Evolutionary conservation across 768 basidiomycete genomes (phyloP), one percentile per base, ranked within the genome.

Genomic region (Fistulinella prunicolor): DNA sequence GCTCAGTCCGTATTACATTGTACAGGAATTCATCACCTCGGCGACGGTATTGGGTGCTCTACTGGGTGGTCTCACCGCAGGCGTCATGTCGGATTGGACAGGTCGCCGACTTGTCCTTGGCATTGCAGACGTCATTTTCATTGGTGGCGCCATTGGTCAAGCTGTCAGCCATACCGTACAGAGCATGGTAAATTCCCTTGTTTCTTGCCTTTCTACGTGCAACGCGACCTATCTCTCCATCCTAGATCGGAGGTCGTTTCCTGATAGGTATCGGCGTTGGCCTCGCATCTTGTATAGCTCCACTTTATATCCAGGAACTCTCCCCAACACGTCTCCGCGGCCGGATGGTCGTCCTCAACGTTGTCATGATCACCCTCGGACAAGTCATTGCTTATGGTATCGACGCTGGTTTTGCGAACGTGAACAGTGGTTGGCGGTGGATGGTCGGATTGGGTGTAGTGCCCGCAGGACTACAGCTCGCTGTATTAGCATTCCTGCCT

Each of bases 261-360:
- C 64, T 90, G 44, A 81, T 90, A 46, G 89, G 88, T 12, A 60
- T 81, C 24, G 86, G 83, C 16, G 86, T 89, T 2, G 86, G 87
- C 3, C 67, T 87, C 1, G 88, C 89, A 16, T 80, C 85, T 4
- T 88, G 88, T 53, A 78, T 89, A 43, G 85, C 88, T 0, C 87
- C 89, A 9, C 73, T 91, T 5, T 90, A 91, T 62, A 89, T 93
- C 42, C 87, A 89, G 60, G 89, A 92, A 64, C 75, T 91, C 20
- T 81, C 87, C 0, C 88, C 87, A 0, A 88, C 86, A 8, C 72
- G 80, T 8, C 73, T 85, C 22, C 75, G 88, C 5, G 89, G 88
- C 6, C 73, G 85, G 28, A 81, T 91, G 79, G 88, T 89, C 4
- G 85, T 87, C 10, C 70, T 90, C 44, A 91, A 91, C 62, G 86